These are phyloP conservation scores for Debaryomycetaceae sp. DNA, from an alignment of 1,139 yeast species.

Conservation along the genomic window DNA sequence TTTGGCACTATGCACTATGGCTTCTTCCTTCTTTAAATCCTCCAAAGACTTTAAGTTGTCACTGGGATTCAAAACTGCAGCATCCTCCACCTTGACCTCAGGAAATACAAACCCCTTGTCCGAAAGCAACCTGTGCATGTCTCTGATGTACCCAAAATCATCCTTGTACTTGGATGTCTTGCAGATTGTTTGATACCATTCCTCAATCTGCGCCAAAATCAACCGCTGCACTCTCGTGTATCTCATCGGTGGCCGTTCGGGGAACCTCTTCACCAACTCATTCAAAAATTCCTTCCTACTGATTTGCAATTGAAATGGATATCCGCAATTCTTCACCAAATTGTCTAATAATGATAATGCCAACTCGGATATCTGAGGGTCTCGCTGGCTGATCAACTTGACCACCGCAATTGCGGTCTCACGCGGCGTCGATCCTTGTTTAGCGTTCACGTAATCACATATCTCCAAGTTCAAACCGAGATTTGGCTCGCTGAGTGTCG, in stretches of 20 bases:
- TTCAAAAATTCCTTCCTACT: conserved; percentile 92
- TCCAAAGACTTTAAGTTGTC: conserved; percentile 86
- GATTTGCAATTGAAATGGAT: conserved; percentile 92
- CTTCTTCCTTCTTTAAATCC: conserved; percentile 89
- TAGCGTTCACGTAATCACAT: conserved; percentile 88
- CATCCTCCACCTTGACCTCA: conserved; percentile 83
- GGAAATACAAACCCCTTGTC: conserved; percentile 93
- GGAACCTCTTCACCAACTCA: conserved; percentile 88
- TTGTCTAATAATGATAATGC: conserved; percentile 70
- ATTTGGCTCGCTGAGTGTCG: conserved; percentile 83
- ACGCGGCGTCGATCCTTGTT: conserved; percentile 86
- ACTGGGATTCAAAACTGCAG: conserved; percentile 90
- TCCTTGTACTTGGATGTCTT: conserved; percentile 86
- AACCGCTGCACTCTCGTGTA: conserved; percentile 81
- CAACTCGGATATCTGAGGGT: conserved; percentile 70
- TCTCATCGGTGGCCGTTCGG: conserved; percentile 89
- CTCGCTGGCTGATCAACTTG: conserved; percentile 75
- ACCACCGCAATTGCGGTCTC: conserved; percentile 94
- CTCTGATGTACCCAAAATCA: conserved; percentile 87
- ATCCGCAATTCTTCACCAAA: conserved; percentile 95
- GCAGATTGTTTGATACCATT: conserved; percentile 96
- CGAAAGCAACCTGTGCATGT: conserved; percentile 87
- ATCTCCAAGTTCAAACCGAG: conserved; percentile 85
- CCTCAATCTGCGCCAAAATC: conserved; percentile 87
- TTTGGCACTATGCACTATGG: conserved; percentile 90